These are phyloP conservation scores for Lentinula lateritia DNA, from an alignment of 768 basidiomycete species.

Conservation along the genomic window DNA sequence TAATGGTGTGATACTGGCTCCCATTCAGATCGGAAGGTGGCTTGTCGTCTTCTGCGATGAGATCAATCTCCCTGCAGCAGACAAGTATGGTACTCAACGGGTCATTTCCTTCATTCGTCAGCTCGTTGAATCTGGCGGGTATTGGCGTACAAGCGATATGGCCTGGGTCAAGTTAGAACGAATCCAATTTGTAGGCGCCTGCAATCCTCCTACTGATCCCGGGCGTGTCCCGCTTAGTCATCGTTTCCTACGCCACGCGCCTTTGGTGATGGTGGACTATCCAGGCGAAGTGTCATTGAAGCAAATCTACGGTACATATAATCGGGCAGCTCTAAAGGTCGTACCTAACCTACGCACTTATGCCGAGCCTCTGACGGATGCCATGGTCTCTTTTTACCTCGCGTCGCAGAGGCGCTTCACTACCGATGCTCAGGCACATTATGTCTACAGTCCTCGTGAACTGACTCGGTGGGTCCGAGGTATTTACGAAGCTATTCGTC, in stretches of 20 bases:
- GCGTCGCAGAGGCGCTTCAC: slow-evolving; percentile 94
- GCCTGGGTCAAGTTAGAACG: slow-evolving; percentile 96
- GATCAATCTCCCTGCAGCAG: slow-evolving; percentile 94
- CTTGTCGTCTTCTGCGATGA: slow-evolving; percentile 99
- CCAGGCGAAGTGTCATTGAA: slow-evolving; percentile 95
- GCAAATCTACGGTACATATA: slow-evolving; percentile 98
- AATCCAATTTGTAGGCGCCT: slow-evolving; percentile 99
- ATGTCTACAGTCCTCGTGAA: slow-evolving; percentile 98
- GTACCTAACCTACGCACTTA: slow-evolving; percentile 90
- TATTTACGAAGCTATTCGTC: slow-evolving; percentile 94
- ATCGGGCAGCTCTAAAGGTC: slow-evolving; percentile 92
- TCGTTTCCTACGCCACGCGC: slow-evolving; percentile 96
- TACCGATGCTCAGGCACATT: slow-evolving; percentile 95
- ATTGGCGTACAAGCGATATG: slow-evolving; percentile 92
- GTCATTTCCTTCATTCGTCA: slow-evolving; percentile 99
- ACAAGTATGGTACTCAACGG: slow-evolving; percentile 97
- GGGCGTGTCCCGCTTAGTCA: slow-evolving; percentile 98
- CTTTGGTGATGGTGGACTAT: slow-evolving; percentile 98
- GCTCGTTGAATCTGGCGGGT: slow-evolving; percentile 90
- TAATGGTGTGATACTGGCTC: slow-evolving; percentile 94
- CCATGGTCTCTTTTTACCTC: slow-evolving; percentile 95
- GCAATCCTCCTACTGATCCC: slow-evolving; percentile 98
- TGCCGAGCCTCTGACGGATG: slow-evolving; percentile 90
- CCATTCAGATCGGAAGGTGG: slow-evolving; percentile 94
- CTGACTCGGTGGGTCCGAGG: slow-evolving; percentile 97